Evolutionary conservation across 192 early-diverging fungal genomes (phyloP).

Genomic region (Gamsiella multidivaricata): DNA sequence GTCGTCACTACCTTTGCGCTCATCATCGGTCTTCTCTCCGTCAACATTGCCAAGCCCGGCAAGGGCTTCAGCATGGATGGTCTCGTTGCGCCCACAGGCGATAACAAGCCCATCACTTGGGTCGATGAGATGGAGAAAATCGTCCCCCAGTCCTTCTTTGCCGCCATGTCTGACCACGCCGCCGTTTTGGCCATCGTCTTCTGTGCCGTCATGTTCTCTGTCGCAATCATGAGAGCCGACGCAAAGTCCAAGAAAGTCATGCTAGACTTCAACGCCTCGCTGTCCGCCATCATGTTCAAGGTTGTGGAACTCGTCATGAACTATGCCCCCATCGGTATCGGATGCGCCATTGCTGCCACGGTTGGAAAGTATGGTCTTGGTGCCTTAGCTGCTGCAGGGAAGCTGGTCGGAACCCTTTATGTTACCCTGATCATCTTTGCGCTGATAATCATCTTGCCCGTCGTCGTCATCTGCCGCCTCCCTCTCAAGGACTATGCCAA

Average conservation of each 20-base stretch:
- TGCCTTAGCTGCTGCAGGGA: constrained; percentile 67
- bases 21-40: constrained; percentile 72
- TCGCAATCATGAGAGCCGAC: constrained; percentile 62
- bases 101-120: constrained; percentile 59
- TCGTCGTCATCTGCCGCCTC: constrained; percentile 65
- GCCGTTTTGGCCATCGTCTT: constrained; percentile 70
- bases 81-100: neutral
- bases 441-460: constrained; percentile 65
- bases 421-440: constrained; percentile 68
- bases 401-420: constrained; percentile 75
- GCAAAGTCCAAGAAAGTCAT: constrained; percentile 58
- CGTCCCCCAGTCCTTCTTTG: constrained; percentile 70
- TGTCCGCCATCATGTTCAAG: constrained; percentile 75
- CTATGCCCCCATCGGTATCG: constrained; percentile 78
- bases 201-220: constrained; percentile 72
- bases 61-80: constrained; percentile 55
- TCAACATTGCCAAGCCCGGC: constrained; percentile 73
- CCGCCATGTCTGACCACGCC: constrained; percentile 51
- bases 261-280: constrained; percentile 63
- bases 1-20: constrained; percentile 71
- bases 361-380: constrained; percentile 70
- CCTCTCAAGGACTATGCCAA: constrained; percentile 65
- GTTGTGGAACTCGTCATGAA: constrained; percentile 69
- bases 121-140: constrained; percentile 66
- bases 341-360: constrained; percentile 66